Base-by-base conservation (phyloP, 2,329 filamentous ascomycete genomes). In the Trichoderma pleuroti region DNA sequence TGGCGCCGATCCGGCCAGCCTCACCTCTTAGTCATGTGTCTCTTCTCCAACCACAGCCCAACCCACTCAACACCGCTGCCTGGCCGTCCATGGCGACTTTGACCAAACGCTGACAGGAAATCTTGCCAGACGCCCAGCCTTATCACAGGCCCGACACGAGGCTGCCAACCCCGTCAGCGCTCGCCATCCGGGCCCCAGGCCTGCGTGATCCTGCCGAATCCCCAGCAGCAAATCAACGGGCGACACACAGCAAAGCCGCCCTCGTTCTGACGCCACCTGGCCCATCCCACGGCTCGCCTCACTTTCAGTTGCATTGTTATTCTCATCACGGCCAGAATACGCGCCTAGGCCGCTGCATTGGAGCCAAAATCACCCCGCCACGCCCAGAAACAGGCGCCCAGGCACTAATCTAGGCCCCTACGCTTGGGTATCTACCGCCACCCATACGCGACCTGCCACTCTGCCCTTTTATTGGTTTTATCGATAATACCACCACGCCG, bases 1-100 rank as follows among this genome's bases (percentile, higher is more conserved):
- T 68, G 70, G 60, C 32, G 60, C 76, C 76, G 76, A 30, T 59
- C 67, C 34, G 26, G 52, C 36, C 64, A 32, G 11, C 18, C 30
- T 21, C n/a, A 49, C 57, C 62, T 66, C 36, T 63, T 64, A 66
- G 54, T 65, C 63, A 68, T 34, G 30, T 18, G 30, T 32, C 1
- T 34, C 60, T 2, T 42, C 14, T 61, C 46, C 54, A 56, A 65
- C 49, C 52, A 64, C 11, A 26, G 59, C 46, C 46, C 30, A 32
- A 36, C 42, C 52, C 69, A 42, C 39, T 28, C 63, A 71, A 42
- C 69, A 49, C 56, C 52, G 21, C 68, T 21, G 46, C 36, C 36
- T 52, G 59, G 59, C 68, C 21, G 5, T 42, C 39, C 18, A n/a
- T n/a, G 63, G 57, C 63, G 56, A 60, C 42, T 34, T 71, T 60